Base-by-base conservation (phyloP, 2,329 filamentous ascomycete genomes). In the Aspergillus candidus region DNA sequence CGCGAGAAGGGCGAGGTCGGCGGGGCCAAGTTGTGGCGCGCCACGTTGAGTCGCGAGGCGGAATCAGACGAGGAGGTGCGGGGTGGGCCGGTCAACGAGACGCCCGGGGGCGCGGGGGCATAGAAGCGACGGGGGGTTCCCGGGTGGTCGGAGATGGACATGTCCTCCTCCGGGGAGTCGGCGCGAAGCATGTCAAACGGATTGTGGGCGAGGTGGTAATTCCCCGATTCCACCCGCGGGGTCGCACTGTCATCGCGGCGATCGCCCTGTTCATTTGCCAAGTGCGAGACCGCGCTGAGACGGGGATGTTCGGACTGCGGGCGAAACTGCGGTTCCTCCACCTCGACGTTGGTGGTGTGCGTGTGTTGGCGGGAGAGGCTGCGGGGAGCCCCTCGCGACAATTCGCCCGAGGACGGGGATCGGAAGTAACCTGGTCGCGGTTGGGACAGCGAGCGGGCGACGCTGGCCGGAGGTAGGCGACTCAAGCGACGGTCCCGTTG, bases 401-500 rank as follows among this genome's bases (percentile, higher is more conserved):
- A 59, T 57, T 69, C 53, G 54, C 85, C 84, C 41, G 80, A 73
- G 33, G 83, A 88, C 55, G 84, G 69, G 42, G 84, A 85, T 33
- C 88, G 83, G 62, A 90, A 90, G 67, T 88, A 94, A 13, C 84
- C 86, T 3, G 87, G 86, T 50, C 88, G 80, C 52, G 80, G 82
- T 60, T 86, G 84, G 62, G 67, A 88, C 46, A 96, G 74, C 41
- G 91, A 89, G 57, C 88, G 88, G 48, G 86, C 84, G 32, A 88
- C 84, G 14, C 87, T 88, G 47, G 90, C 73, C 6, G 89, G 88
- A 3, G 90, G 88, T 35, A 97, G 72, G 34, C 91, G 80, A 69
- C 90, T 96, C 69, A 96, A 79, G 46, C 90, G 80, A 52, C 83
- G 81, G 39, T 87, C 89, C 50, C 79, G 78, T 60, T 79, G 82